A percentile compares a stretch with the other conserved stretches of the same genome.
phyloP scores from a whole-genome alignment of 352 stramenopile genomes.

The Thalassiosira livingstoniorum region DNA sequence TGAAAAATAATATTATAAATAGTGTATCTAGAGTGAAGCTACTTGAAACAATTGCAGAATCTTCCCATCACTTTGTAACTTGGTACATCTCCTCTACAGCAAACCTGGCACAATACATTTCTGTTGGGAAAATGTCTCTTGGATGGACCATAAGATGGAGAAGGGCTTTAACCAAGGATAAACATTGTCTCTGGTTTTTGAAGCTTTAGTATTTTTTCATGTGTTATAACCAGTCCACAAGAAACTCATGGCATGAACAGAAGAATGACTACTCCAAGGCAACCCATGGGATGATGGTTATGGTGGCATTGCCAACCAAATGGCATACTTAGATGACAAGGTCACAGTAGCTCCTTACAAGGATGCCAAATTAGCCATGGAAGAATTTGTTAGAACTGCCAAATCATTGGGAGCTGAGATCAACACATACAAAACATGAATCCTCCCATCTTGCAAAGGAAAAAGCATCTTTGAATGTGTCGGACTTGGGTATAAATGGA shows the following conservation, averaged over 20 bases:
- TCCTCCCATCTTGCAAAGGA: background rate
- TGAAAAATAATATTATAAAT: slow-evolving; percentile 28
- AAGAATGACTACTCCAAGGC: background rate
- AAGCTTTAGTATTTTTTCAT: background rate
- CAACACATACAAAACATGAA: background rate
- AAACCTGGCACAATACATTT: background rate
- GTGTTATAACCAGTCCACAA: no score
- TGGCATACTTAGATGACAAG: background rate
- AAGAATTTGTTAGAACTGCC: background rate
- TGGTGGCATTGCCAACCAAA: background rate
- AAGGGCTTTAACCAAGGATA: slow-evolving; percentile 6
- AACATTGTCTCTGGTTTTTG: background rate
- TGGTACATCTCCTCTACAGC: background rate
- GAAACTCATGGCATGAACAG: background rate
- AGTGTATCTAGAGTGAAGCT: background rate
- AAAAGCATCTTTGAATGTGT: no score
- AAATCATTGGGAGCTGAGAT: background rate
- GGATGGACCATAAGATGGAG: background rate
- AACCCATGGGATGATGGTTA: background rate
- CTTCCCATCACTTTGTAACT: background rate
- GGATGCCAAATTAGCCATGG: background rate
- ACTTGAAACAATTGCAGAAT: background rate
- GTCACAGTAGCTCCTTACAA: background rate
- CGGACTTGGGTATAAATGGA: no score
- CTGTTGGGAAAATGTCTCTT: background rate